Evolutionary conservation across 2,329 filamentous ascomycete genomes (phyloP).

Genomic region (Cadophora luteo-olivacea): DNA sequence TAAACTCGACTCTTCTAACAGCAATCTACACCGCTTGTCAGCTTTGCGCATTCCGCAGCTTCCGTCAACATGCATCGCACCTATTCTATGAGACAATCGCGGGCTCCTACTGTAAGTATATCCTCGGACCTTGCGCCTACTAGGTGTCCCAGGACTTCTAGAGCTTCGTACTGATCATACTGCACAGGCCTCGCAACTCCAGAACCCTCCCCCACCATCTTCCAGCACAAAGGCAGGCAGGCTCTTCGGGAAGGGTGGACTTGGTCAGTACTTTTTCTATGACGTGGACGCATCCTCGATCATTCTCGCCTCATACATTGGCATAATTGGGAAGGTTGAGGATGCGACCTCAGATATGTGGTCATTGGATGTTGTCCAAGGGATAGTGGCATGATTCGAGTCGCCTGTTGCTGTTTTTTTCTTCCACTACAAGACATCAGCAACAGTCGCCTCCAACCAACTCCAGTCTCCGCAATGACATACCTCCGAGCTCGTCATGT

Average conservation of each 20-base stretch:
- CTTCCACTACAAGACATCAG: background rate
- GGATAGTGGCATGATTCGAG: slow-evolving; percentile 11
- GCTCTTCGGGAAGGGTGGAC: slow-evolving; percentile 83
- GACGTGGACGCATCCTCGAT: slow-evolving; percentile 44
- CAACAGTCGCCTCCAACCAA: background rate
- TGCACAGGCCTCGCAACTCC: slow-evolving; percentile 59
- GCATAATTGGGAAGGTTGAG: background rate
- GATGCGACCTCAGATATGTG: background rate
- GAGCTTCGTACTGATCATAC: slow-evolving; percentile 23
- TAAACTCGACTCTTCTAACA: background rate
- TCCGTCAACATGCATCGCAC: slow-evolving; percentile 84
- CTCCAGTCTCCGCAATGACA: background rate
- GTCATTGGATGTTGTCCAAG: background rate
- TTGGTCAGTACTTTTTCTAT: slow-evolving; percentile 65
- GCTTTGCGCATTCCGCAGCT: slow-evolving; percentile 16
- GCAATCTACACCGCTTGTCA: slow-evolving; percentile 7
- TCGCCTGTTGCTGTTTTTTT: background rate
- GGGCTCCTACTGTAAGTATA: slow-evolving; percentile 86
- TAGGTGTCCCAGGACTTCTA: background rate
- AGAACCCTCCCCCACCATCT: slow-evolving; percentile 92
- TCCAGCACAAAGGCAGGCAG: slow-evolving; percentile 91
- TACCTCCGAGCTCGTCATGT: slow-evolving; percentile 6
- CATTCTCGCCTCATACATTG: background rate
- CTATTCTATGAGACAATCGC: slow-evolving; percentile 97
- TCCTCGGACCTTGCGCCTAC: slow-evolving; percentile 13